Conservation (phyloP, 108 stramenopile species). For the Mediolabrus comicus region DNA sequence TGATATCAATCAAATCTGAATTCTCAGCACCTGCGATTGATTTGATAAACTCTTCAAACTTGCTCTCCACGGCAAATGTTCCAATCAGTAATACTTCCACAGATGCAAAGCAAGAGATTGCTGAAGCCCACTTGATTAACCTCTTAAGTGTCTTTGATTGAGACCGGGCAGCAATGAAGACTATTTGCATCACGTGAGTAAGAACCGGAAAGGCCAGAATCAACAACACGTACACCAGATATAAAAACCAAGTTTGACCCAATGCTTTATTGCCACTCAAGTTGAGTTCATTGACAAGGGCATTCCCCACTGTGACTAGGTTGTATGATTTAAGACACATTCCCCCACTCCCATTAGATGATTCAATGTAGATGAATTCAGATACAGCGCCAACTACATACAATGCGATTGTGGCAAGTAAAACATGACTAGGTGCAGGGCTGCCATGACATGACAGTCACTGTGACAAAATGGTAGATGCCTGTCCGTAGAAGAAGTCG, state of each 20-base stretch:
- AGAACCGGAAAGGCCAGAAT: constrained; percentile 35
- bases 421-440: too few relatives aligned
- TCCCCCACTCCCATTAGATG: constrained; percentile 13
- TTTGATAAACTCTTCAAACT: constrained; percentile 38
- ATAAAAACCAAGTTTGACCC: constrained; percentile 41
- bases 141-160: constrained; percentile 10
- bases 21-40: constrained; percentile 42
- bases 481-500: too few relatives aligned
- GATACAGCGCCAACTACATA: constrained; percentile 28
- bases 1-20: constrained; percentile 30
- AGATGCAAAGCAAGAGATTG: constrained; percentile 45
- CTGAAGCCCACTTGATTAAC: constrained; percentile 13
- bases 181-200: constrained; percentile 41
- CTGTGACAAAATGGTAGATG: too few relatives aligned
- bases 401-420: constrained; percentile 16
- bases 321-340: constrained; percentile 44
- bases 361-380: constrained; percentile 37
- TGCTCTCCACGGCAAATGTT: constrained; percentile 38
- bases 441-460: too few relatives aligned
- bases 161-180: constrained; percentile 9
- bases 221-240: constrained; percentile 31
- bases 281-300: constrained; percentile 29
- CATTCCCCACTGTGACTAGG: constrained; percentile 34
- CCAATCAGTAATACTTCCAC: constrained; percentile 48
- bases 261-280: constrained; percentile 22